Evolutionary conservation across 345 rosid genomes (phyloP).

Genomic region (Hypericum androsaemum): DNA sequence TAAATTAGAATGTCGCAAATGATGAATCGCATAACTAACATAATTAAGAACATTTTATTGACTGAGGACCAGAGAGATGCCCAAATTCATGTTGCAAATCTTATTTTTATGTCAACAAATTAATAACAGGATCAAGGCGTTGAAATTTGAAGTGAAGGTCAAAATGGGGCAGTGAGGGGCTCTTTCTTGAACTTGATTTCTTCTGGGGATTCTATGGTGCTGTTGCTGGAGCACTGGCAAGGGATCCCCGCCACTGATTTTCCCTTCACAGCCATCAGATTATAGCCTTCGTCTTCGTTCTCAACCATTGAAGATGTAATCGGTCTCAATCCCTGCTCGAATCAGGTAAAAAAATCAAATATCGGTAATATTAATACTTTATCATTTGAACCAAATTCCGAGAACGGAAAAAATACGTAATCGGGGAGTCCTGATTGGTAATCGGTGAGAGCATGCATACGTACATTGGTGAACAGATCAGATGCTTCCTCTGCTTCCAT

Average conservation of each 20-base stretch:
- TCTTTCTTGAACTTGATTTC: constrained; percentile 18
- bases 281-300: neutral
- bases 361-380: neutral
- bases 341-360: neutral
- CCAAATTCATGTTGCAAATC: too few species aligned
- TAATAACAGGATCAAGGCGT: neutral
- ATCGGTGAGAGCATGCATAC: neutral
- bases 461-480: constrained; percentile 12
- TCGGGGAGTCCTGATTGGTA: too few species aligned
- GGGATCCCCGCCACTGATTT: constrained; percentile 11
- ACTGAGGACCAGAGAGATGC: too few species aligned
- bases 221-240: constrained; percentile 26
- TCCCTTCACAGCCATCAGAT: neutral
- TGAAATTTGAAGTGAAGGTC: neutral
- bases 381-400: neutral
- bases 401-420: neutral
- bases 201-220: constrained; percentile 18
- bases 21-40: too few species aligned
- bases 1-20: too few species aligned
- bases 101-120: too few species aligned
- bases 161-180: constrained; percentile 43
- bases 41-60: too few species aligned
- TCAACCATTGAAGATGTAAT: neutral
- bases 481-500: constrained; percentile 28
- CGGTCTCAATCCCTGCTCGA: constrained; percentile 17